A percentile compares a stretch with the other conserved stretches of the same genome.
Conservation (phyloP, 345 rosid genomes). For the Eucalyptus cloeziana region DNA sequence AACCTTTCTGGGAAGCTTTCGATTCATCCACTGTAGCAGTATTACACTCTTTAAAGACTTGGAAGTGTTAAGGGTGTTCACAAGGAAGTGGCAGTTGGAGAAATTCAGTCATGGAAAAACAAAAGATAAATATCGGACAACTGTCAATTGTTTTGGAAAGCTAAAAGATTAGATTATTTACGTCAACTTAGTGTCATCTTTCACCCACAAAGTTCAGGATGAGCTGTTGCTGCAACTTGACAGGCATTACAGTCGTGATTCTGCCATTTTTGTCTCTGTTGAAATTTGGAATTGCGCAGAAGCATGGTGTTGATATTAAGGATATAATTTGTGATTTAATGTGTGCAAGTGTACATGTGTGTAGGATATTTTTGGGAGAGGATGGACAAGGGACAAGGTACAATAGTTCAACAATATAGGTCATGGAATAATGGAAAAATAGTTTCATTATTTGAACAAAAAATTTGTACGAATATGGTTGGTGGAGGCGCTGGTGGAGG, state of each 20-base stretch:
- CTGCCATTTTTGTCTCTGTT: background rate
- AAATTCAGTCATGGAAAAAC: background rate
- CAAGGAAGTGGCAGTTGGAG: background rate
- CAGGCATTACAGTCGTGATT: background rate
- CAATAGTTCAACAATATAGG: no score
- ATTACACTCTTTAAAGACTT: background rate
- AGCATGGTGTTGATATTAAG: no score
- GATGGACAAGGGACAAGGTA: no score
- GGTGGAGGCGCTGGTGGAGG: no score
- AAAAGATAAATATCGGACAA: background rate
- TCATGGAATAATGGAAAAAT: no score
- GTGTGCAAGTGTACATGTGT: no score
- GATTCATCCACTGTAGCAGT: background rate
- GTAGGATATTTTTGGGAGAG: no score
- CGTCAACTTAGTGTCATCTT: background rate
- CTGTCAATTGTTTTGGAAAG: background rate
- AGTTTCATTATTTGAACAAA: no score
- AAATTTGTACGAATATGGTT: no score
- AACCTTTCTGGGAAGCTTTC: background rate
- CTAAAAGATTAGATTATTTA: background rate
- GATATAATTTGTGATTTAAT: no score
- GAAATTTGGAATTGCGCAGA: no score
- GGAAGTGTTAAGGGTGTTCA: background rate
- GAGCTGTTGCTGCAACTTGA: background rate
- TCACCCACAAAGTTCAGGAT: background rate